phyloP scores from a whole-genome alignment of 768 basidiomycete genomes.

The Tylopilus sp. region DNA sequence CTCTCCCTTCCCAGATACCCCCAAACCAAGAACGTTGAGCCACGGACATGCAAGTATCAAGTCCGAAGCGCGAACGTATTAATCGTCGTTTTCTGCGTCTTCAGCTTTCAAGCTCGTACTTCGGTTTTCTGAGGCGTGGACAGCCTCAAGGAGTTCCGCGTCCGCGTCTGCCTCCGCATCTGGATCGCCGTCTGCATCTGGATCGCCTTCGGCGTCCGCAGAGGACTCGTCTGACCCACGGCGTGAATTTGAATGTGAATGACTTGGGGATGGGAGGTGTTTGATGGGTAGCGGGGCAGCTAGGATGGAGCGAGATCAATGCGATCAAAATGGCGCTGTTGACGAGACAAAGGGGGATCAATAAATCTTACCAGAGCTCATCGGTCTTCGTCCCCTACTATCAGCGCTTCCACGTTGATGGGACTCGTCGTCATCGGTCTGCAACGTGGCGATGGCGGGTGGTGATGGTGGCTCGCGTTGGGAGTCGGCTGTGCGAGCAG shows the following conservation, averaged over 20 bases:
- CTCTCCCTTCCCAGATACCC: conserved; percentile 16
- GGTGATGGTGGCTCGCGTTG: conserved; percentile 32
- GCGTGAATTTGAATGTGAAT: conserved; percentile 23
- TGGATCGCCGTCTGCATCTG: conserved; percentile 38
- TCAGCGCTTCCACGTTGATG: conserved; percentile 21
- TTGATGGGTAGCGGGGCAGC: conserved; percentile 17
- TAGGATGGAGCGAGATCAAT: conserved; percentile 2
- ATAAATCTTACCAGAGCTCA: conserved; percentile 24
- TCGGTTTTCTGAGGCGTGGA: conserved; percentile 47
- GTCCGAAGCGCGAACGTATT: not conserved
- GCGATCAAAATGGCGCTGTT: conserved; percentile 3
- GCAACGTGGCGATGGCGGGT: conserved; percentile 31
- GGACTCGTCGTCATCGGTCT: conserved; percentile 24
- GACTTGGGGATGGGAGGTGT: conserved; percentile 25
- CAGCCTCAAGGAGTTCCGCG: conserved; percentile 48
- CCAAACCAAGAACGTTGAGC: conserved; percentile 6
- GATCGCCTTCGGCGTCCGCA: conserved; percentile 30
- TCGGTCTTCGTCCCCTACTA: conserved; percentile 26
- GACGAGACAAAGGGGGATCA: not conserved
- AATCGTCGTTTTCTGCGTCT: conserved; percentile 26
- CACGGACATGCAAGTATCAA: not conserved
- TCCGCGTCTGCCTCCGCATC: conserved; percentile 43
- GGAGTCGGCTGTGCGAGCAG: conserved; percentile 11
- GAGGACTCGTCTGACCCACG: conserved; percentile 28
- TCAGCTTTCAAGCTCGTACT: conserved; percentile 32